Conservation (phyloP, 1,139 yeast species). For the Blastobotrys capitulatus region DNA sequence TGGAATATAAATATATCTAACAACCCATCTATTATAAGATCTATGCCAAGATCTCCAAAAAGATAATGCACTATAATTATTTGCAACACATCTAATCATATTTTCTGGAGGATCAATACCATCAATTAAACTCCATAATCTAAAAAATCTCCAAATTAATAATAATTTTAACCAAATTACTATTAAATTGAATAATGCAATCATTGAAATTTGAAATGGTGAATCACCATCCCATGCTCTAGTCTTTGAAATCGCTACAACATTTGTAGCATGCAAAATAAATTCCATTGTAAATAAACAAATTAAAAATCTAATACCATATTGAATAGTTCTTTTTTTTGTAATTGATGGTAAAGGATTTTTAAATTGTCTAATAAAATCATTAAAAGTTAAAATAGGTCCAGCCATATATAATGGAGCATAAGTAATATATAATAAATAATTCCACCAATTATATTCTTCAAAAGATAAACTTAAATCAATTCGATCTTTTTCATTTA, state of each 20-base stretch:
- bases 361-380: constrained; percentile 63
- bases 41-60: constrained; percentile 99
- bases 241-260: constrained; percentile 83
- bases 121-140: constrained; percentile 88
- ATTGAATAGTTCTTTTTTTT: constrained; percentile 48
- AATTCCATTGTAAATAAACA: constrained; percentile 87
- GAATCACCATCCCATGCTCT: constrained; percentile 88
- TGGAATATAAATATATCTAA: constrained; percentile 76
- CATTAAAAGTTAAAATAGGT: constrained; percentile 89
- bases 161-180: constrained; percentile 86
- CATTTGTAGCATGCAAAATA: constrained; percentile 80
- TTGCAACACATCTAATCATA: constrained; percentile 94
- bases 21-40: constrained; percentile 84
- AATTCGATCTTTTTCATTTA: constrained; percentile 63
- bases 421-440: constrained; percentile 71
- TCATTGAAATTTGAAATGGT: constrained; percentile 92
- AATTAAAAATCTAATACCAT: constrained; percentile 61
- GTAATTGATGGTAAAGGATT: constrained; percentile 49
- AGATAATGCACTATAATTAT: constrained; percentile 85
- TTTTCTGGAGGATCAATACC: constrained; percentile 96
- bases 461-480: constrained; percentile 52
- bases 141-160: constrained; percentile 93
- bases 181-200: constrained; percentile 83
- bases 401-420: constrained; percentile 94
- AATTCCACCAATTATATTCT: constrained; percentile 60